phyloP scores from a whole-genome alignment of 2,329 filamentous ascomycete genomes.

The Sclerotinia minor region DNA sequence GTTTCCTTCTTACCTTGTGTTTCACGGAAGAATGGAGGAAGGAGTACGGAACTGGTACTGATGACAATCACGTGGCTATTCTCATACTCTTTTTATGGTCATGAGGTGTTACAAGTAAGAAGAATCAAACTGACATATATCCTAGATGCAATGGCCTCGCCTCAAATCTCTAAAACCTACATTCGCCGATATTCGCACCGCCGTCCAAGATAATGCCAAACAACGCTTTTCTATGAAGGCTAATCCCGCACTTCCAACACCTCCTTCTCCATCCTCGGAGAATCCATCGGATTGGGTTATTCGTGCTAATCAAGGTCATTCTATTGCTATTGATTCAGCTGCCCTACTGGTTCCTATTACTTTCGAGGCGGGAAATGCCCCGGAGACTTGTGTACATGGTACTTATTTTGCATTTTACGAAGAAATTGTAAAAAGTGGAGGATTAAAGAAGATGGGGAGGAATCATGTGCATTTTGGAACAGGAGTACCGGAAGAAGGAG shows the following conservation, averaged over 20 bases:
- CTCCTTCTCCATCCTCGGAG: constrained; percentile 38
- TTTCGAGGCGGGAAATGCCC: constrained; percentile 57
- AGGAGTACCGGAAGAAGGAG: constrained; percentile 56
- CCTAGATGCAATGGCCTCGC: constrained; percentile 43
- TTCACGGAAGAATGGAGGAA: neutral
- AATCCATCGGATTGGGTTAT: constrained; percentile 75
- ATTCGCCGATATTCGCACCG: constrained; percentile 68
- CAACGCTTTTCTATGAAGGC: constrained; percentile 82
- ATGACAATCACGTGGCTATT: constrained; percentile 1
- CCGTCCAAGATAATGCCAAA: constrained; percentile 79
- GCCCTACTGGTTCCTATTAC: constrained; percentile 70
- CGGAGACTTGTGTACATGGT: constrained; percentile 75
- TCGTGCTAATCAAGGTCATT: constrained; percentile 94
- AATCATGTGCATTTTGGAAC: constrained; percentile 90
- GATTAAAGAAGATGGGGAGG: constrained; percentile 75
- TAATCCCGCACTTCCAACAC: constrained; percentile 41
- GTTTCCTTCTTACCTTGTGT: constrained; percentile 40
- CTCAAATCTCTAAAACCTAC: constrained; percentile 71
- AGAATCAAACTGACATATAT: neutral
- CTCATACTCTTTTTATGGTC: neutral
- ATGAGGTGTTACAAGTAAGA: neutral
- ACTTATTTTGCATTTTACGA: constrained; percentile 83
- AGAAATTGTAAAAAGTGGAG: constrained; percentile 71
- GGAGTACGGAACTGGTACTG: neutral
- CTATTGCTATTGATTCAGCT: constrained; percentile 71